Evolutionary conservation across 805 yeast species (phyloP).

Genomic region (Ogataea methylovora): DNA sequence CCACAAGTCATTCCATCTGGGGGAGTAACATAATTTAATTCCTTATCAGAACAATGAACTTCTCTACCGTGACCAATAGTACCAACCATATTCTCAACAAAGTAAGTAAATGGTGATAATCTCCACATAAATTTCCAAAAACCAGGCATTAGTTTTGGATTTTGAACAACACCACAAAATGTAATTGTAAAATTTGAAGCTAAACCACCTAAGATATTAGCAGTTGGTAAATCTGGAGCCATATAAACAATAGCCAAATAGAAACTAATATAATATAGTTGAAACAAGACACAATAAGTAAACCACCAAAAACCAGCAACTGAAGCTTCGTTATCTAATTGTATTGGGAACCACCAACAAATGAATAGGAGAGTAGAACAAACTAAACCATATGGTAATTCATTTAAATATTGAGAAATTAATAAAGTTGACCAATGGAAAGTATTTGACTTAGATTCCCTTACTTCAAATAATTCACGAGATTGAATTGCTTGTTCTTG

Average conservation of each 20-base stretch:
- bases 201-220: conserved; percentile 51
- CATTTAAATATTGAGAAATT: conserved; percentile 45
- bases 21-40: conserved; percentile 43
- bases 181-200: conserved; percentile 50
- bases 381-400: conserved; percentile 51
- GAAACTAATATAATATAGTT: conserved; percentile 40
- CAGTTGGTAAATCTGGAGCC: conserved; percentile 61
- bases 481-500: conserved; percentile 50
- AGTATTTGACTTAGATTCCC: conserved; percentile 66
- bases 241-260: conserved; percentile 50
- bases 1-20: conserved; percentile 61
- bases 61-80: conserved; percentile 39
- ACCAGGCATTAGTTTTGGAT: conserved; percentile 53
- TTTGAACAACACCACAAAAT: conserved; percentile 67
- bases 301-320: conserved; percentile 42
- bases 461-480: conserved; percentile 59
- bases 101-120: conserved; percentile 65
- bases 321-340: conserved; percentile 27
- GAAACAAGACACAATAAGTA: conserved; percentile 30
- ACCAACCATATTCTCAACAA: conserved; percentile 46
- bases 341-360: conserved; percentile 28
- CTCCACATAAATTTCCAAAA: conserved; percentile 85
- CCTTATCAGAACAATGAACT: conserved; percentile 42
- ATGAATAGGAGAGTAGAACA: conserved; percentile 41
- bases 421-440: conserved; percentile 63